Evolutionary conservation across 306 rosid genomes (phyloP).

Genomic region (Quillaja saponaria): DNA sequence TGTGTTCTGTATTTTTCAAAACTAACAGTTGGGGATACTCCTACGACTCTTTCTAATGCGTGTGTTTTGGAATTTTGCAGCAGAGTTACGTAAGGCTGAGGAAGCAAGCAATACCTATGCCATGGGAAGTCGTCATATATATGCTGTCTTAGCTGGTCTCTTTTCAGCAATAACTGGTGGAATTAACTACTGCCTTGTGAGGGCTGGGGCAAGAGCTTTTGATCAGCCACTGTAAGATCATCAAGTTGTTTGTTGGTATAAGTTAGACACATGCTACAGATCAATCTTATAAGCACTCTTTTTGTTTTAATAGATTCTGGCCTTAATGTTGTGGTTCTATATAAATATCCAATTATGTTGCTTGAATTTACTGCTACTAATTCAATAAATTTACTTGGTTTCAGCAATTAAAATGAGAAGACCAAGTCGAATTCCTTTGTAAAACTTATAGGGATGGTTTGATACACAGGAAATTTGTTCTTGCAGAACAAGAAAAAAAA

Average conservation of each 20-base stretch:
- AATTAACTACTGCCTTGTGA: conserved; percentile 66
- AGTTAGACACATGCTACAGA: conserved; percentile 3
- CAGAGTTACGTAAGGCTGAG: conserved; percentile 49
- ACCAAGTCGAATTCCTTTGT: no score
- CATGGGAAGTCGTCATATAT: conserved; percentile 42
- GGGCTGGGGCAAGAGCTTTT: conserved; percentile 76
- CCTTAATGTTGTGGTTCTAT: not conserved
- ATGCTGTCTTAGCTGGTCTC: conserved; percentile 53
- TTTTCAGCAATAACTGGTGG: conserved; percentile 72
- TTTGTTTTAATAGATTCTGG: no score
- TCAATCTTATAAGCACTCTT: conserved; percentile 11
- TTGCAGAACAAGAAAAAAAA: no score
- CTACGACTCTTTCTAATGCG: conserved; percentile 28
- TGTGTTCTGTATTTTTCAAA: conserved; percentile 18
- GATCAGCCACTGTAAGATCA: conserved; percentile 79
- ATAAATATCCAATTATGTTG: conserved; percentile 5
- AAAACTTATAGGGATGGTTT: no score
- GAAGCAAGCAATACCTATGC: conserved; percentile 40
- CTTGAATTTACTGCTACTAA: not conserved
- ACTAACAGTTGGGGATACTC: conserved; percentile 21
- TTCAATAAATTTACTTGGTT: no score
- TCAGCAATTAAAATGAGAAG: no score
- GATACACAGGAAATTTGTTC: no score
- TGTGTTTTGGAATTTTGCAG: conserved; percentile 44
- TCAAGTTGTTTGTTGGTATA: conserved; percentile 13